Base-by-base conservation (phyloP, 495 filamentous ascomycete genomes). In the Xeromyces bisporus region DNA sequence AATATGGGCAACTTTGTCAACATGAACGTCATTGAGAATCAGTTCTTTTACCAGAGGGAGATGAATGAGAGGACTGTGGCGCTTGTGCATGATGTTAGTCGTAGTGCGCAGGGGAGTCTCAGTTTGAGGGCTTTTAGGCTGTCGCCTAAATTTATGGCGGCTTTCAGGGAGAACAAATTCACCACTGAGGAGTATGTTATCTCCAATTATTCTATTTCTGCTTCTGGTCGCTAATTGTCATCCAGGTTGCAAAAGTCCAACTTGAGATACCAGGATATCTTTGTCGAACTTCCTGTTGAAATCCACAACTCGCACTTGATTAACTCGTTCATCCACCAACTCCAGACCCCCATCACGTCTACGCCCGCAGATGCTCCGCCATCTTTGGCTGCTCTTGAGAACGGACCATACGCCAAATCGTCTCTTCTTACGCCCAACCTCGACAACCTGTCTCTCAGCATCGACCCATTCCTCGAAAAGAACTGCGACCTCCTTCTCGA, bases 1-100 rank as follows among this genome's bases (percentile, higher is more conserved):
- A 93, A 84, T 58, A 89, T 97, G 74, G 91, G 89, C 49, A 94
- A 94, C 66, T 97, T 96, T 37, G 70, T 96, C 60, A 93, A 80
- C 62, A 55, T 76, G 43, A 83, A 80, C 63, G 84, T 92, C 48
- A 81, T 96, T 62, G 89, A 97, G 67, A 97, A 96, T 57, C 89
- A 94, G 58, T 86, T 76, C 57, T 80, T 81, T 60, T 96, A 93
- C 62, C 89, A 97, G 65, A 84, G 79, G 47, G 81, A 86, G 44
- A 48, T 77, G 52, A 96, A 94, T 49, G 85, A 93, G 52, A 66
- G 74, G 49, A 93, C 85, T 6, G 77, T 93, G n/a, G 85, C 85
- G 15, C 64, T 97, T 24, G 83, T 97, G 23, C 82, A 96, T 56
- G 89, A 97, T 47, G 81, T 91, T 30, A 84, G 80, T 67, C 71